Conservation (phyloP, 1,284 basidiomycete species). For the Trichosporon asahii region DNA sequence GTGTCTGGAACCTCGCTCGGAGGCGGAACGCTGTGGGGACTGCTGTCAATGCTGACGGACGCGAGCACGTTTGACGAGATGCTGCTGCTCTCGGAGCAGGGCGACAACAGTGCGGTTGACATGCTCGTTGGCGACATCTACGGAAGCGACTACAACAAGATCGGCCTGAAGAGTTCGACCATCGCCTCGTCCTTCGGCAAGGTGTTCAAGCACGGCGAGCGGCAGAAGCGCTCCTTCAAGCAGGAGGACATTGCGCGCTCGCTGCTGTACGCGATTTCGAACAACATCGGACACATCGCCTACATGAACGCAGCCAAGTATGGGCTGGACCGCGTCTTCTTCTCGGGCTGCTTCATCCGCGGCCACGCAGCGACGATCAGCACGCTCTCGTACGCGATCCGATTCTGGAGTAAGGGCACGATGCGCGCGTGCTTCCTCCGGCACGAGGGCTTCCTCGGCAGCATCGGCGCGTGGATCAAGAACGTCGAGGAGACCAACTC, state of each 20-base stretch:
- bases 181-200: slow-evolving; percentile 99
- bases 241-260: slow-evolving; percentile 94
- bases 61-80: slow-evolving; percentile 96
- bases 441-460: slow-evolving; percentile 95
- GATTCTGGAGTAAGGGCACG: slow-evolving; percentile 98
- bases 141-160: slow-evolving; percentile 85
- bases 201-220: slow-evolving; percentile 77
- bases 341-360: slow-evolving; percentile 98
- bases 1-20: slow-evolving; percentile 96
- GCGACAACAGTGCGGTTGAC: slow-evolving; percentile 91
- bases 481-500: slow-evolving; percentile 60
- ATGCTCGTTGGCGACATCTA: slow-evolving; percentile 99
- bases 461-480: slow-evolving; percentile 94
- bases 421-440: slow-evolving; percentile 94
- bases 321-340: slow-evolving; percentile 93
- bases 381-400: slow-evolving; percentile 96
- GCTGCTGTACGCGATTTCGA: slow-evolving; percentile 91
- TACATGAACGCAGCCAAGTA: slow-evolving; percentile 99
- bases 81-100: slow-evolving; percentile 86
- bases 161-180: slow-evolving; percentile 94
- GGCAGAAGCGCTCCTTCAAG: slow-evolving; percentile 69
- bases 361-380: slow-evolving; percentile 97
- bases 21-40: slow-evolving; percentile 98
- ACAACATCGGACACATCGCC: slow-evolving; percentile 99
- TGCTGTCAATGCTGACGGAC: slow-evolving; percentile 88